Evolutionary conservation across 163 green algal species (phyloP).

Genomic region (Chlorella variabilis): DNA sequence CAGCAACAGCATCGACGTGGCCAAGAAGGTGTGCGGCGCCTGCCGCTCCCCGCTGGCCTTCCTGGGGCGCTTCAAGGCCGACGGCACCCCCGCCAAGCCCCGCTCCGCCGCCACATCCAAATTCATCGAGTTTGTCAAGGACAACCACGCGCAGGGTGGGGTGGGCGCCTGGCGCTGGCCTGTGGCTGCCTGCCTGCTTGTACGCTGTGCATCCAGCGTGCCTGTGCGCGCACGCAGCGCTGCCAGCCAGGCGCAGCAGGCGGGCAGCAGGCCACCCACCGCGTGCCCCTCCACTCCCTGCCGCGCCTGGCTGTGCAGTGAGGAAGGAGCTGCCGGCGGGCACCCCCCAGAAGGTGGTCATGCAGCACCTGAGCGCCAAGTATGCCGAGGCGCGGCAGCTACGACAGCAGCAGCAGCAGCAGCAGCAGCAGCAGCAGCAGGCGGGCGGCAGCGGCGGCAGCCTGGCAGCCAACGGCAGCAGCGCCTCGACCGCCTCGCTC

Average conservation of each 20-base stretch:
- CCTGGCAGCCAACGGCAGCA: background rate
- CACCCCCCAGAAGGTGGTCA: constrained; percentile 28
- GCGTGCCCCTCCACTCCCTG: no score
- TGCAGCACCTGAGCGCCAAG: constrained; percentile 8
- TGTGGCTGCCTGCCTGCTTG: background rate
- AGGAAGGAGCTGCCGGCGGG: background rate
- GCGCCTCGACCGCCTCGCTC: no score
- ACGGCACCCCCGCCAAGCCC: constrained; percentile 60
- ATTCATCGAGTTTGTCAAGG: constrained; percentile 61
- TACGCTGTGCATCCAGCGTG: no score
- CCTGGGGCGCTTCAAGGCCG: constrained; percentile 65
- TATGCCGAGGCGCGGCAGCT: constrained; percentile 3
- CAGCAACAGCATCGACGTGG: constrained; percentile 73
- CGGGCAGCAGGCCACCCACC: no score
- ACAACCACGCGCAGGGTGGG: constrained; percentile 38
- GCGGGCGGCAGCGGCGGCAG: background rate
- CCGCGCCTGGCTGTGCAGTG: background rate
- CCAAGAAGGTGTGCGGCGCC: constrained; percentile 60
- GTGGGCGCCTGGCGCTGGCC: background rate
- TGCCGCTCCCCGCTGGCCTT: constrained; percentile 60
- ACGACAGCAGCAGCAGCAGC: background rate
- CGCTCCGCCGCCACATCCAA: constrained; percentile 19
- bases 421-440: constrained; percentile 4
- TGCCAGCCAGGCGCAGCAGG: constrained; percentile 8
- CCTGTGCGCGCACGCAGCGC: no score